Conservation (phyloP, 352 stramenopile genomes). For the Poterioochromonas sp. region DNA sequence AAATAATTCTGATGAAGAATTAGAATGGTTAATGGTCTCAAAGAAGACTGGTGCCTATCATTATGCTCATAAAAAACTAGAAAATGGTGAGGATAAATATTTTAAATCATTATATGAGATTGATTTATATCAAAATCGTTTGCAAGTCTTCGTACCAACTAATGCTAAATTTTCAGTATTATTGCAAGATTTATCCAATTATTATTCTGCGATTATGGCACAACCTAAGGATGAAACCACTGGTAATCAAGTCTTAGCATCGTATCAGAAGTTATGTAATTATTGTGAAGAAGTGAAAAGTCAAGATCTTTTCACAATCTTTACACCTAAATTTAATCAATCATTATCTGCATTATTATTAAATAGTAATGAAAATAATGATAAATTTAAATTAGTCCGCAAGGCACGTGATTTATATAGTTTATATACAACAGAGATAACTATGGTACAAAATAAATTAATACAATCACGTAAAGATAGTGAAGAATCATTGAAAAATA, state of each 20-base stretch:
- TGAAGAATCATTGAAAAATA: conserved; percentile 5
- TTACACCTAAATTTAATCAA: conserved; percentile 6
- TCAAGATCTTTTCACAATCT: neutral
- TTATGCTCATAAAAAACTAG: conserved; percentile 3
- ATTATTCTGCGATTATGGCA: neutral
- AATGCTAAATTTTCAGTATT: neutral
- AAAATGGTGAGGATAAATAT: conserved; percentile 24
- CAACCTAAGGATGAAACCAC: neutral
- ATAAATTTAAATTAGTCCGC: conserved; percentile 5
- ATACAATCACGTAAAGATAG: neutral
- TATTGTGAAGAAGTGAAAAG: no score
- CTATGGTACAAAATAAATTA: neutral
- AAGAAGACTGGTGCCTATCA: conserved; percentile 25
- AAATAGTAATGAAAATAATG: neutral
- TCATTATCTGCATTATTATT: neutral
- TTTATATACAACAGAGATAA: neutral
- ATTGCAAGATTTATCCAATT: neutral
- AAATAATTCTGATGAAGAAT: conserved; percentile 21
- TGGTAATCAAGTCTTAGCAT: neutral
- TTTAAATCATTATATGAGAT: conserved; percentile 22
- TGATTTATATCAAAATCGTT: neutral
- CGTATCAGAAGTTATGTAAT: neutral
- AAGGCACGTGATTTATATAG: neutral
- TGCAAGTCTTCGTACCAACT: neutral
- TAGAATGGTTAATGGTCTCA: conserved; percentile 30